Evolutionary conservation across 257 asterid genomes (phyloP).

Genomic region (Pogostemon cablin): DNA sequence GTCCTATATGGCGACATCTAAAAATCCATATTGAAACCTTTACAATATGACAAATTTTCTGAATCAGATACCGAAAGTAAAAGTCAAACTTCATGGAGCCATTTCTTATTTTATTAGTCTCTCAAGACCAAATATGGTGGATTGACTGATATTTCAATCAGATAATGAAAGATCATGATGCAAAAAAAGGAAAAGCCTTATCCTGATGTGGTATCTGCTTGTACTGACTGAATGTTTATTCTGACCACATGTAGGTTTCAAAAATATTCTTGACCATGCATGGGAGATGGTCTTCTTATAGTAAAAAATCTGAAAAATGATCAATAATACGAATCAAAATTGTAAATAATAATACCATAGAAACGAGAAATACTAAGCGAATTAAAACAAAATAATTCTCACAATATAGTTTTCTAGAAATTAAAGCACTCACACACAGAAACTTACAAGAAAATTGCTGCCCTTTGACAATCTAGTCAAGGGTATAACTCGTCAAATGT

Average conservation of each 20-base stretch:
- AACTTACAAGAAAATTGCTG: not conserved
- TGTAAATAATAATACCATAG: not conserved
- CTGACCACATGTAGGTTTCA: not conserved
- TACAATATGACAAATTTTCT: not conserved
- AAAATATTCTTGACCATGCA: not conserved
- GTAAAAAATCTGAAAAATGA: not conserved
- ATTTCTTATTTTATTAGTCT: too few relatives aligned
- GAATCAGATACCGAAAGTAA: too few relatives aligned
- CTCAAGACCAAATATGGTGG: too few relatives aligned
- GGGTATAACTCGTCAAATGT: not conserved
- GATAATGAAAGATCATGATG: too few relatives aligned
- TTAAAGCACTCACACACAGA: not conserved
- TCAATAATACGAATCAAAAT: not conserved
- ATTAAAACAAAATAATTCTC: not conserved
- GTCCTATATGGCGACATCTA: not conserved
- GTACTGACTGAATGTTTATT: not conserved
- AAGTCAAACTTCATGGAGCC: too few relatives aligned
- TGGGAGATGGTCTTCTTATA: not conserved
- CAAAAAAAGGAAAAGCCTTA: too few relatives aligned
- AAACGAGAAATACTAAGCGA: not conserved
- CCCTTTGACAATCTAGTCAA: not conserved
- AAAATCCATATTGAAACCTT: not conserved
- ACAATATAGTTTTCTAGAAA: not conserved
- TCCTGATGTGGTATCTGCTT: too few relatives aligned
- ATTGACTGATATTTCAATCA: too few relatives aligned